Conservation (phyloP, 805 yeast genomes). For the Maudiozyma saulgeensis region DNA sequence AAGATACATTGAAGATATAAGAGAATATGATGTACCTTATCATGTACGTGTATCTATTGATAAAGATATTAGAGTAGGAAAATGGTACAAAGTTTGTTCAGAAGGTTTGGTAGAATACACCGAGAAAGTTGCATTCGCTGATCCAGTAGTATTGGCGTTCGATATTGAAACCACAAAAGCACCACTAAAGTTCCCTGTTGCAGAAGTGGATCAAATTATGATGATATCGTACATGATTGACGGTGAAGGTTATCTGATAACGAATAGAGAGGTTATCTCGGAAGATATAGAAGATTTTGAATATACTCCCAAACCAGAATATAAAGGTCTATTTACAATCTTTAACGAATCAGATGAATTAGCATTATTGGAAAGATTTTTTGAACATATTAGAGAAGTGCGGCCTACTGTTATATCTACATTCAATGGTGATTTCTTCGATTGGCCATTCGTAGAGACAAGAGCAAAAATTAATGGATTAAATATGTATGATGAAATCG, state of each 20-base stretch:
- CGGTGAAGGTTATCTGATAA: conserved; percentile 89
- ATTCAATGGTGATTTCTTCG: conserved; percentile 96
- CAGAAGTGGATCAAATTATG: conserved; percentile 86
- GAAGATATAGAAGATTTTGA: conserved; percentile 95
- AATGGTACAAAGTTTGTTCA: conserved; percentile 82
- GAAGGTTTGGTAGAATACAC: conserved; percentile 44
- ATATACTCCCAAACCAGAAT: conserved; percentile 95
- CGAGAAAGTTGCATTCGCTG: conserved; percentile 87
- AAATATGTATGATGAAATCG: conserved; percentile 86
- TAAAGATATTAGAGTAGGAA: conserved; percentile 76
- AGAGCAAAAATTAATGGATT: conserved; percentile 77
- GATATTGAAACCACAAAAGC: conserved; percentile 97
- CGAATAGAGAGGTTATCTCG: conserved; percentile 87
- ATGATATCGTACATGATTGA: conserved; percentile 99
- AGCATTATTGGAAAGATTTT: conserved; percentile 63
- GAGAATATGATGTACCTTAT: conserved; percentile 94
- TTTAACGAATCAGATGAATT: conserved; percentile 86
- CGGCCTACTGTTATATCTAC: conserved; percentile 96
- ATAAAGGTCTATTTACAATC: conserved; percentile 79
- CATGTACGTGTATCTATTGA: conserved; percentile 96
- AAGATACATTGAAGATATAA: conserved; percentile 58
- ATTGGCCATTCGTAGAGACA: conserved; percentile 96
- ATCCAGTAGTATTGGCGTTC: conserved; percentile 91
- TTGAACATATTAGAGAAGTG: conserved; percentile 80
- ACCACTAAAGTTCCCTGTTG: conserved; percentile 91